Evolutionary conservation across 2,329 filamentous ascomycete species (phyloP).

Genomic region (Zasmidium cellare): DNA sequence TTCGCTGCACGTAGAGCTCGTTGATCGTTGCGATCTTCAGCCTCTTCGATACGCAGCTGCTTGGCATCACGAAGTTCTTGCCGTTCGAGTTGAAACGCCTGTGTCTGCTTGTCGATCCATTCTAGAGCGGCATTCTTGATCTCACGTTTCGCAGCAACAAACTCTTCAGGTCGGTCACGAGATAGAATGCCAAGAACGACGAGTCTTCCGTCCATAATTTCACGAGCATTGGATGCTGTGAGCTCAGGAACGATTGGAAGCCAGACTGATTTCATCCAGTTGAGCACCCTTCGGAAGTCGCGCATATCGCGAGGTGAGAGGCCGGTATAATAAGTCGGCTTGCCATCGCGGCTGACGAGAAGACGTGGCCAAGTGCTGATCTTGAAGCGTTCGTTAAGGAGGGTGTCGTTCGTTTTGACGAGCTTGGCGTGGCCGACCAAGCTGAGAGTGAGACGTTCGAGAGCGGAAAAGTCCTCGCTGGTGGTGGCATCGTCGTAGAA

Average conservation of each 20-base stretch:
- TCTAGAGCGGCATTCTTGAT: constrained; percentile 94
- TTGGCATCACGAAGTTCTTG: constrained; percentile 93
- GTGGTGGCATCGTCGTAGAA: constrained; percentile 97
- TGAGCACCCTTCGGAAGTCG: constrained; percentile 74
- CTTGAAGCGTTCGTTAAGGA: constrained; percentile 80
- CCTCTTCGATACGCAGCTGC: constrained; percentile 93
- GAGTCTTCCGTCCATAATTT: constrained; percentile 92
- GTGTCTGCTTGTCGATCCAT: constrained; percentile 96
- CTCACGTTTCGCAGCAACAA: constrained; percentile 76
- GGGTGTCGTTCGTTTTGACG: constrained; percentile 82
- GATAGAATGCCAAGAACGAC: constrained; percentile 92
- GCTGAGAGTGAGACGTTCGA: constrained; percentile 82
- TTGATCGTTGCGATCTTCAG: constrained; percentile 88
- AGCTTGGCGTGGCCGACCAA: constrained; percentile 89
- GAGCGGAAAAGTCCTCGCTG: constrained; percentile 82
- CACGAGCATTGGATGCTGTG: constrained; percentile 83
- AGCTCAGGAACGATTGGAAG: constrained; percentile 92
- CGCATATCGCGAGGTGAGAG: constrained; percentile 90
- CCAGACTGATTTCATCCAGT: constrained; percentile 97
- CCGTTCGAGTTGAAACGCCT: constrained; percentile 86
- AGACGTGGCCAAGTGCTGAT: constrained; percentile 96
- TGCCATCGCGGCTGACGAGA: constrained; percentile 82
- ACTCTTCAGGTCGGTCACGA: constrained; percentile 75
- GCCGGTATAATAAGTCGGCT: constrained; percentile 85
- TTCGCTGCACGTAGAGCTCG: constrained; percentile 84